A percentile compares a stretch with the other conserved stretches of the same genome.
phyloP scores from a whole-genome alignment of 257 asterid genomes.

The Sherardia arvensis region DNA sequence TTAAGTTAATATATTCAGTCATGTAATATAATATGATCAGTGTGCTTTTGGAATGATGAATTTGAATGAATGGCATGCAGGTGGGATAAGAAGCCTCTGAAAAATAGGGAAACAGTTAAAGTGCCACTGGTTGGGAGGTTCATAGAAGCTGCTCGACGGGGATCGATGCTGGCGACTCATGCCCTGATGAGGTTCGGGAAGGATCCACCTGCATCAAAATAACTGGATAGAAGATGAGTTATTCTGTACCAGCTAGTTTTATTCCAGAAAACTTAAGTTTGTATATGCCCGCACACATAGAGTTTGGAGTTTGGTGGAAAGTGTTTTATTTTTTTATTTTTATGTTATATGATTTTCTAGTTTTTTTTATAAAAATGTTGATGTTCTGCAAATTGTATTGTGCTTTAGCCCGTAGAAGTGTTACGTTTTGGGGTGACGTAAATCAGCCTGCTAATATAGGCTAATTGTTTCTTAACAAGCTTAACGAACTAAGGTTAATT shows the following conservation, averaged over 20 bases:
- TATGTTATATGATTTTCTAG: background rate
- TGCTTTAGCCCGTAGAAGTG: no score
- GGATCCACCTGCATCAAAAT: constrained; percentile 22
- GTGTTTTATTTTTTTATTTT: no score
- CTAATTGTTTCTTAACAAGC: no score
- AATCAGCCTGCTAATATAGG: no score
- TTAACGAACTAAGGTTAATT: no score
- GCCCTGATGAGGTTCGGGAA: constrained; percentile 75
- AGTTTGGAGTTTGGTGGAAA: background rate
- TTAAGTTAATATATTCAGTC: background rate
- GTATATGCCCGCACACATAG: no score
- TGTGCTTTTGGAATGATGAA: background rate
- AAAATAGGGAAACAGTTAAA: constrained; percentile 52
- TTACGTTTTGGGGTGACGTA: no score
- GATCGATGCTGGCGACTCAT: constrained; percentile 69
- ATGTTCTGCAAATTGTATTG: no score
- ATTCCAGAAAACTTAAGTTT: background rate
- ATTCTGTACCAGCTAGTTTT: background rate
- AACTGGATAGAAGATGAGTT: background rate
- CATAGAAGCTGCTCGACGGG: constrained; percentile 41
- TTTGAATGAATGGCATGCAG: constrained; percentile 25
- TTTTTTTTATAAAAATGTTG: no score
- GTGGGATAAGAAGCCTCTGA: constrained; percentile 81
- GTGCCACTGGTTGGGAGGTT: constrained; percentile 52
- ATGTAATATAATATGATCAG: background rate